Evolutionary conservation across 495 filamentous ascomycete genomes (phyloP).

Genomic region (Annulohypoxylon bovei): DNA sequence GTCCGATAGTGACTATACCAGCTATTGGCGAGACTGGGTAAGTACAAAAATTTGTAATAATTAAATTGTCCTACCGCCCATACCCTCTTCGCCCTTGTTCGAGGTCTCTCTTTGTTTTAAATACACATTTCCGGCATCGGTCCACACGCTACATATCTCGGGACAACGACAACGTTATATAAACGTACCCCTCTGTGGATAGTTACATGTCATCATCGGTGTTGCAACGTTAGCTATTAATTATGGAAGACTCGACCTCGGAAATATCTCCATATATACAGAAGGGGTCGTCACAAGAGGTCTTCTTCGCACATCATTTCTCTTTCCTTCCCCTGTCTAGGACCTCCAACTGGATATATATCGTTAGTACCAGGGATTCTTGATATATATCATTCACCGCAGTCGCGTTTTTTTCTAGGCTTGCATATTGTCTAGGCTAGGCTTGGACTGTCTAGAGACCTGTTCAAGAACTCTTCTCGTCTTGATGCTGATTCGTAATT

Average conservation of each 20-base stretch:
- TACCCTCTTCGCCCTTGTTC: not conserved
- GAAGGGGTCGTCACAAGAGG: not conserved
- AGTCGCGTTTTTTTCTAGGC: not conserved
- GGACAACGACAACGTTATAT: not conserved
- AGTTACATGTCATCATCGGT: not conserved
- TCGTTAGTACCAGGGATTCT: constrained; percentile 2
- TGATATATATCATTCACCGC: not conserved
- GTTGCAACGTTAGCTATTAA: not conserved
- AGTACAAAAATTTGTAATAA: constrained; percentile 50
- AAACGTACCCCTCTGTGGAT: not conserved
- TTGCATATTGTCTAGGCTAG: not conserved
- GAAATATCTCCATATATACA: not conserved
- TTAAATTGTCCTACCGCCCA: not conserved
- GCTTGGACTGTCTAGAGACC: not conserved
- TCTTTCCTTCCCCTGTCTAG: not conserved
- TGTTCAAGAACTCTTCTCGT: not conserved
- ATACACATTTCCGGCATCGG: not conserved
- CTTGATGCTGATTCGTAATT: constrained; percentile 32
- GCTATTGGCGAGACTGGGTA: constrained; percentile 99
- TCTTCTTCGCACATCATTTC: not conserved
- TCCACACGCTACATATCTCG: not conserved
- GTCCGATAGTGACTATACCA: constrained; percentile 98
- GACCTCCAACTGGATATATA: not conserved
- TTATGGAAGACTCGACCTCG: not conserved
- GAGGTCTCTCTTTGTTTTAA: not conserved